Base-by-base conservation (phyloP, 306 rosid species). In the Quillaja saponaria region DNA sequence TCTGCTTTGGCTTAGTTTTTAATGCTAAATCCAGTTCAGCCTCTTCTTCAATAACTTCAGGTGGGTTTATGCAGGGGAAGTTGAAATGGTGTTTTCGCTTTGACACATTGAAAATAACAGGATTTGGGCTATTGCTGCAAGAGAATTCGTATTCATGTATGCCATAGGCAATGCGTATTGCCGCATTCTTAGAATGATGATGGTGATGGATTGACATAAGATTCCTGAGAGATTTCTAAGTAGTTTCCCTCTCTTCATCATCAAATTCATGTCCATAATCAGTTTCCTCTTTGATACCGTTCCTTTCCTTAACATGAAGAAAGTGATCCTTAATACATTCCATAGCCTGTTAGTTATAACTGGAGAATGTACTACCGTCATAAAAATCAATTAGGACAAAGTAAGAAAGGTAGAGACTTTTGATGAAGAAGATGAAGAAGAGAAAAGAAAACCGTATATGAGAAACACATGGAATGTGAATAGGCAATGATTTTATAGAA, bases 301-400 rank as follows among this genome's bases (percentile, higher is more conserved):
- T 18, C 84, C 84, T 53, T 78, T 82, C 63, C 81, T 75, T 12
- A 76, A 59, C 87, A 82, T 82, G 48, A 78, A 71, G 75, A 61
- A 77, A 9, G 82, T 41, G 57, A 76, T 58, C 64, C 83, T 82
- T 20, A 78, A 21, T 58, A 82, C 73, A 28, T 76, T 76, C 87
- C 87, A 76, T 41, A 78, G 40, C 62, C 70, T 82, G 68, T 76
- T 78, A 1, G 67, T 51, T 34, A 62, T 31, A 10, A 58, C 74
- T 46, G 69, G 38, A 28, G 71, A 64, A 63, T 72, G 77, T 1
- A 20, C 61, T 51, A 56, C 78, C 82, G 71, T 66, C 46, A 55
- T 13, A 59, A 25, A 13, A 52, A 14, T 6, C 18, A 33, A 21
- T 25, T 15, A 11, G 13, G 67, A 45, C 0, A 21, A 14, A 40